Base-by-base conservation (phyloP, 352 stramenopile species). In the Phytopythium montanum region DNA sequence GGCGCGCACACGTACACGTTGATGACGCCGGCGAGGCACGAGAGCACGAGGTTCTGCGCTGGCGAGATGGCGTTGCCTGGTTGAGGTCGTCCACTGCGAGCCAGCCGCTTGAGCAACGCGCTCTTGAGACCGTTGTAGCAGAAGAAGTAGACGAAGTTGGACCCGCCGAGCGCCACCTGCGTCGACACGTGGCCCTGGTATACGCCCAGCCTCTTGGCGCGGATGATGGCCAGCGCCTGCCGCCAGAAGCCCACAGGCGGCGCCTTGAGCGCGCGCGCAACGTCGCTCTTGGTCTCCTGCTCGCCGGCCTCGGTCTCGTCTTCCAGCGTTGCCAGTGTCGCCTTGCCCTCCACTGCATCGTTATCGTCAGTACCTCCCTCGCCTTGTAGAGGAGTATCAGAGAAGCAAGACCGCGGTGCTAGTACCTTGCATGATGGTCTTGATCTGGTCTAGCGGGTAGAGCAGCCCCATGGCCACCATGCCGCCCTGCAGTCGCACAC, bases 101-200 rank as follows among this genome's bases (percentile, higher is more conserved):
- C 69, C 45, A 86, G 58, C 69, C 87, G 72, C 87, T 92, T 76
- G 59, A 95, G 38, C 64, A 90, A 65, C 56, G 80, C 60, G 69
- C 73, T 56, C 55, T 87, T 88, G 39, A 88, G 69, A 34, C 81
- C 77, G 58, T 90, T 87, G 75, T 88, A 84, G 65, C 78, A 92
- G 70, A 92, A 96, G 70, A 96, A 96, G 59, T 95, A 96, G 55
- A 96, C 68, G 64, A 94, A 95, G 69, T 96, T 95, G 28, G 77
- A 92, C 42, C 83, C 70, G 23, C 76, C 76, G 12, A 88, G 73
- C 56, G 69, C 85, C n/a, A 95, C 61, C 52, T 93, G 80, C 59
- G 87, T 89, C 56, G 84, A 86, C 50, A 90, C 70, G 58, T 88
- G 82, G 26, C 81, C 86, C 50, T 91, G 81, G 56, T 91, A 94